Conservation (phyloP, 352 stramenopile genomes). For the Hyaloperonospora brassicae region DNA sequence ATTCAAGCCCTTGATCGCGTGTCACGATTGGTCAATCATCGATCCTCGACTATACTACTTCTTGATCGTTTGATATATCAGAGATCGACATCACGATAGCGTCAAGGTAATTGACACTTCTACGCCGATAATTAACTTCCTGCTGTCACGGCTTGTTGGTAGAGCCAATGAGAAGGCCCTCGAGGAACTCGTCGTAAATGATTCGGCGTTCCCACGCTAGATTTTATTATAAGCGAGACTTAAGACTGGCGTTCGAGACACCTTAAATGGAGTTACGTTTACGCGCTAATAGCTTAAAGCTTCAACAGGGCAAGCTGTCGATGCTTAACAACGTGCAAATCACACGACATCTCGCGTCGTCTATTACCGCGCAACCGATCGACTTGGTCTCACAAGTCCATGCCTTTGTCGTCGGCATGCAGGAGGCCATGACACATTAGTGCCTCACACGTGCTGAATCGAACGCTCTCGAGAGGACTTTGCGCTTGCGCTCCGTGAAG, state of each 20-base stretch:
- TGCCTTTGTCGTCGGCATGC: not conserved
- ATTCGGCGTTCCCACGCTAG: not conserved
- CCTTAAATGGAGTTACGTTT: not conserved
- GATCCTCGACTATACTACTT: too few relatives aligned
- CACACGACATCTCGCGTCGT: not conserved
- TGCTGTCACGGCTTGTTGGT: not conserved
- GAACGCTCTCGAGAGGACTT: too few relatives aligned
- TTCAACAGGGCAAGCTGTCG: constrained; percentile 1
- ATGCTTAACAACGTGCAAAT: constrained; percentile 2
- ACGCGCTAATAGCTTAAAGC: not conserved
- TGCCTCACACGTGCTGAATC: not conserved
- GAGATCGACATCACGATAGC: constrained; percentile 4
- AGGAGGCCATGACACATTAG: not conserved
- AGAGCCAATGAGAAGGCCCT: not conserved
- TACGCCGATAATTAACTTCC: not conserved
- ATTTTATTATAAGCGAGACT: not conserved
- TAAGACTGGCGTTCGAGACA: not conserved
- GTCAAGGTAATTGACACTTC: not conserved
- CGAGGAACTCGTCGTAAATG: not conserved
- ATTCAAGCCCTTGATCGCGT: too few relatives aligned
- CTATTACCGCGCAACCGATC: not conserved
- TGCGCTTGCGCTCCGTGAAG: too few relatives aligned
- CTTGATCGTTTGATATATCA: too few relatives aligned
- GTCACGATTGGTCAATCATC: too few relatives aligned
- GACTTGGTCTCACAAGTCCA: not conserved